Conservation (phyloP, 768 basidiomycete species). For the Clitopilus passeckerianus region DNA sequence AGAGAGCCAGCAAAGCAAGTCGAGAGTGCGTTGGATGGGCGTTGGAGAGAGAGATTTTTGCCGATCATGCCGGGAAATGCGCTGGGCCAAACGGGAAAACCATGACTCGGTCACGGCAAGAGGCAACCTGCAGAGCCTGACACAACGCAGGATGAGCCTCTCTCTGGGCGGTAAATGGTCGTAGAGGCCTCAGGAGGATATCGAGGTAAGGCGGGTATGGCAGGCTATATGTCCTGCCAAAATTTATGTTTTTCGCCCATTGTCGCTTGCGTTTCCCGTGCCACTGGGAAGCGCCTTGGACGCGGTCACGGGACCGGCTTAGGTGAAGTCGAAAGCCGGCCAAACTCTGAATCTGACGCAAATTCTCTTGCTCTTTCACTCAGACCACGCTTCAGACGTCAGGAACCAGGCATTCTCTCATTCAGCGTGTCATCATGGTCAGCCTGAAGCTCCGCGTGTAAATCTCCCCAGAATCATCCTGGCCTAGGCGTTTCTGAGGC, state of each 20-base stretch:
- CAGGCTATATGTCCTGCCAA: background rate
- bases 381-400: too few relatives aligned
- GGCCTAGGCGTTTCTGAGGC: too few relatives aligned
- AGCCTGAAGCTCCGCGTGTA: too few relatives aligned
- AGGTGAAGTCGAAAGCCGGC: background rate
- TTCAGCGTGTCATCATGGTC: too few relatives aligned
- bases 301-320: background rate
- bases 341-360: too few relatives aligned
- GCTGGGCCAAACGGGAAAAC: background rate
- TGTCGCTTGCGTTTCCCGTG: background rate
- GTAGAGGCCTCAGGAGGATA: background rate
- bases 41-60: constrained; percentile 9
- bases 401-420: too few relatives aligned
- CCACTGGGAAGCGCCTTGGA: background rate
- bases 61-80: constrained; percentile 22
- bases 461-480: too few relatives aligned
- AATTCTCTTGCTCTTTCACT: too few relatives aligned
- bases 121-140: background rate
- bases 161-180: background rate
- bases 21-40: background rate
- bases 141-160: background rate
- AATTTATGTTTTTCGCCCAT: background rate
- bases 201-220: background rate
- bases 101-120: constrained; percentile 4
- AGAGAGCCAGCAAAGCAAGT: background rate